These are phyloP conservation scores for Tolypocladium cylindrosporum DNA, from an alignment of 2,329 filamentous ascomycete species.

Conservation along the genomic window DNA sequence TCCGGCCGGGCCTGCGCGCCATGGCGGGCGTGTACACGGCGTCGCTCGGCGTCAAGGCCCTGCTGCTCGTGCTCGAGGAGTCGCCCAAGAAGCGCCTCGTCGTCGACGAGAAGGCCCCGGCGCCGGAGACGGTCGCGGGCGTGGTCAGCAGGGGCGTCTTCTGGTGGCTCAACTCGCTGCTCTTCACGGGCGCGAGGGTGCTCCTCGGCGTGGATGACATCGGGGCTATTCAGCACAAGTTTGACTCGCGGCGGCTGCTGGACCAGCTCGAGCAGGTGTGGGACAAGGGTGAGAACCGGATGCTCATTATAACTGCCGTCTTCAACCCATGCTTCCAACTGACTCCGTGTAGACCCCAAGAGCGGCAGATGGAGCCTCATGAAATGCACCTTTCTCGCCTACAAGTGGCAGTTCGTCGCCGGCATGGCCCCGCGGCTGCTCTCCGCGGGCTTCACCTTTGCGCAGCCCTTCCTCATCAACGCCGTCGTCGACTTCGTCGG, in stretches of 20 bases:
- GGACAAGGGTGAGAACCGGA: neutral
- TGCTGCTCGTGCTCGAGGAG: neutral
- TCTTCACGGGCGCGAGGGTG: neutral
- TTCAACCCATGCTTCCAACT: neutral
- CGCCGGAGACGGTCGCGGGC: neutral
- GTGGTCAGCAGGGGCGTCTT: neutral
- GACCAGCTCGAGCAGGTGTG: neutral
- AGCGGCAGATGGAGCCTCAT: neutral
- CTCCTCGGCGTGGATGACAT: neutral
- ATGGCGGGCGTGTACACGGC: neutral
- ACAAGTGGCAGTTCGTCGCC: neutral
- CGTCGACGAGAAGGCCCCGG: neutral
- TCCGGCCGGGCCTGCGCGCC: neutral
- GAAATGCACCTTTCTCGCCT: neutral
- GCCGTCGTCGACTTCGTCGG: neutral
- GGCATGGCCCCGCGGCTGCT: neutral
- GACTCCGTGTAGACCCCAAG: neutral
- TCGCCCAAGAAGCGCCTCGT: neutral
- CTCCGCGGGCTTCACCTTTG: neutral
- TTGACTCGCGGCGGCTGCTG: neutral
- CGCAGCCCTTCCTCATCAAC: neutral
- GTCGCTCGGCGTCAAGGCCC: neutral
- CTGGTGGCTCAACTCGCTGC: neutral
- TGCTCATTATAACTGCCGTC: too few species aligned
- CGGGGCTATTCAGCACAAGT: neutral